These are phyloP conservation scores for Solanum chiquidenum DNA, from an alignment of 257 asterid species.

Conservation along the genomic window DNA sequence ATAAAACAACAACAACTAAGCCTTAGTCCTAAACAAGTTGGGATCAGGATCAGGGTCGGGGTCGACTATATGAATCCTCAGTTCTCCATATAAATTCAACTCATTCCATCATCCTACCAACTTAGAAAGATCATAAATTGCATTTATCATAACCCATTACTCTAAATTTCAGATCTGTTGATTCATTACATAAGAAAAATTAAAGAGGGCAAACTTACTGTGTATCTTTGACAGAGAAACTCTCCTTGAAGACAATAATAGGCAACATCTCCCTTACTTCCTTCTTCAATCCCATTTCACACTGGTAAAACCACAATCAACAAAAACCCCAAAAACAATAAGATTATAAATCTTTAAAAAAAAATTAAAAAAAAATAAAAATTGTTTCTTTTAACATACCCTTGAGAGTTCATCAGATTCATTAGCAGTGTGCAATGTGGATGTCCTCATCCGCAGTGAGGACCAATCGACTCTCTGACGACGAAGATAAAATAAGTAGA, in stretches of 20 bases:
- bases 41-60: not conserved
- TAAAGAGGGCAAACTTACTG: constrained; percentile 29
- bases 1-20: not conserved
- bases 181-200: not conserved
- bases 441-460: constrained; percentile 48
- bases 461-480: constrained; percentile 65
- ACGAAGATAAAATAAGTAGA: constrained; percentile 61
- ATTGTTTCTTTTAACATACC: constrained; percentile 7
- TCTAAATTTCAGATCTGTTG: not conserved
- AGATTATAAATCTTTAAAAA: not conserved
- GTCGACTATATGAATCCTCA: not conserved
- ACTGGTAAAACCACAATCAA: constrained; percentile 18
- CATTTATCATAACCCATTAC: not conserved
- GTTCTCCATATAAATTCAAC: not conserved
- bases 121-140: not conserved
- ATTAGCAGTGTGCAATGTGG: constrained; percentile 6
- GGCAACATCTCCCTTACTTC: constrained; percentile 87
- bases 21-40: not conserved
- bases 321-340: not conserved
- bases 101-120: not conserved
- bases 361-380: not conserved
- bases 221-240: constrained; percentile 60
- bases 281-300: constrained; percentile 71
- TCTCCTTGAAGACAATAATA: constrained; percentile 56
- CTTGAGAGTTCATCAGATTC: constrained; percentile 26